Evolutionary conservation across 768 basidiomycete species (phyloP), one percentile per base, ranked within the genome.

Genomic region (Lentinus brumalis): DNA sequence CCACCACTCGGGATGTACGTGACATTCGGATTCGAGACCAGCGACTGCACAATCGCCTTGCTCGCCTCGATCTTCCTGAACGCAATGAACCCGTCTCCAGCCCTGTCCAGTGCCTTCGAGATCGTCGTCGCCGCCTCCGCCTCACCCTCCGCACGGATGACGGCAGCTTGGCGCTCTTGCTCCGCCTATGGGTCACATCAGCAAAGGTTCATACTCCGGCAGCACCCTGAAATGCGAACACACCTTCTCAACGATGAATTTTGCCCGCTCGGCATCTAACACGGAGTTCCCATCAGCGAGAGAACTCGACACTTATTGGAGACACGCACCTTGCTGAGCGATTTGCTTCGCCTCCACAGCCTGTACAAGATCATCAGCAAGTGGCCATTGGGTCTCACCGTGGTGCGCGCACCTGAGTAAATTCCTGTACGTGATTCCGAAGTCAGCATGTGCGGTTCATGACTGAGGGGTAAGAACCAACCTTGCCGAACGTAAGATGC

Each of bases 271-370:
- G 64, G 97, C 97, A 77, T 98, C 96, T 95, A 66, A 30, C 26
- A 49, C 12, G 26, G 31, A 41, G 12, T 18, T 35, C 29, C 29
- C 45, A 30, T 56, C 50, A 55, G 45, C 16, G 21, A 26, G 11
- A 45, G 21, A 39, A 53, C 6, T 12, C 14, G 18, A 30, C n/a
- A 38, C 15, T 16, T 16, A 42, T 32, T 21, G 51, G 51, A 31
- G 30, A 45, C 7, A n/a, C 78, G 50, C 67, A 93, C 92, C 92
- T 84, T 99, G 97, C 74, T 99, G 97, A 10, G 97, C 97, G 73
- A 99, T 98, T 76, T 98, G 97, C 76, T 99, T 99, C 42, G 96
- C 96, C 77, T 99, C 97, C 9, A 99, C 97, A n/a, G 97, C 97
- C 87, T 82, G 50, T 38, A 54, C 30, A 58, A 50, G 32, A 30